Base-by-base conservation (phyloP, 75 land plant species). In the Chamaecyparis obtusa region DNA sequence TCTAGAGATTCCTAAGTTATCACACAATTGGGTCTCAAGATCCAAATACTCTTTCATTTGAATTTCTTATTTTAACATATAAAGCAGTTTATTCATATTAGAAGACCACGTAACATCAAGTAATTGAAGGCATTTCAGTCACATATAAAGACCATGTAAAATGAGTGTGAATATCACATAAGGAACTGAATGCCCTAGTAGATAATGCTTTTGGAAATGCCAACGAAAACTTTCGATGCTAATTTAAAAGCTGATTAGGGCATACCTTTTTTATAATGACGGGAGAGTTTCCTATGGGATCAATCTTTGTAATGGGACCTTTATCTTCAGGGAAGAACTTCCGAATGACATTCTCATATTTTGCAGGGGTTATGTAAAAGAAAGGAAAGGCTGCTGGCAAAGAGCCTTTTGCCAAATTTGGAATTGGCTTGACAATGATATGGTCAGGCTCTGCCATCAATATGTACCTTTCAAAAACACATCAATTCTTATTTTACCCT, bases 391-490 rank as follows among this genome's bases (percentile, higher is more conserved):
- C 99, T 89, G 97, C 99, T 49, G 96, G 97, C 89, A 92, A 88
- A 24, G 90, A 92, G 69, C 91, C 93, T 77, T 79, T 89, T 9
- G 99, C 92, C 81, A 98, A 89, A 86, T 98, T 98, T 21, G 99
- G 99, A 32, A 98, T 91, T 15, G 99, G 99, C 88, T 93, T 96
- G 54, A 97, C 94, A 88, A 98, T 95, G 36, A 98, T 89, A 88
- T 98, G 99, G 84, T 98, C 99, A 74, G 99, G 99, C 86, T 98
- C 99, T 37, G 99, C 92, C 99, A 98, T 98, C 83, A 98, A 85
- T 75, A 98, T 94, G 84, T 97, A 98, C 56, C 99, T 98, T 91
- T 49, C 87, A 88, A 16, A 17, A 56, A 56, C 39, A 36, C 64
- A 84, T 84, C 76, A 84, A 16, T 43, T 46, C 51, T 3, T 81